Evolutionary conservation across 2,329 filamentous ascomycete genomes (phyloP).

Genomic region (Fusarium circinatum): DNA sequence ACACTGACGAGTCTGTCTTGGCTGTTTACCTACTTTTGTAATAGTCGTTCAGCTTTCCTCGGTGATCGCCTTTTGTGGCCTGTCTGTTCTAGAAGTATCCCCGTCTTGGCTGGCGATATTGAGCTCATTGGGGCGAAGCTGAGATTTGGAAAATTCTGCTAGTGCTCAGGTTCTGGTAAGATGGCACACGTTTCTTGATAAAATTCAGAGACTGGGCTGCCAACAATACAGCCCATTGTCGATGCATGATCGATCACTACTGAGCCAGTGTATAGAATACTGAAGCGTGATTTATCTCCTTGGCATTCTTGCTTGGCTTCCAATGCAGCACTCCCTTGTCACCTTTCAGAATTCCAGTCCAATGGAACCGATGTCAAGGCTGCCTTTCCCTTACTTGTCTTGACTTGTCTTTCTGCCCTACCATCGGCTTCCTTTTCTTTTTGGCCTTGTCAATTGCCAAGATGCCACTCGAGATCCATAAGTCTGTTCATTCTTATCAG

Average conservation of each 20-base stretch:
- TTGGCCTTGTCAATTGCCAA: rapidly evolving
- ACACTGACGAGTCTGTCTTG: neutral
- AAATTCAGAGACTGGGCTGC: neutral
- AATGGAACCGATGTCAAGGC: rapidly evolving
- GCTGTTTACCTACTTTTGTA: neutral
- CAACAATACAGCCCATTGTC: neutral
- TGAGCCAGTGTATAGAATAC: neutral
- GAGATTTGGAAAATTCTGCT: neutral
- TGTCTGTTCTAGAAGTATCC: conserved; percentile 9
- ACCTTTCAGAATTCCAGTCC: neutral
- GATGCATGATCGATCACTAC: neutral
- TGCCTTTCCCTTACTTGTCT: too few relatives aligned
- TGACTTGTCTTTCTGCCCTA: rapidly evolving
- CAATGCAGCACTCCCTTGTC: neutral
- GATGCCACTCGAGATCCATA: neutral
- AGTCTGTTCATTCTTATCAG: neutral
- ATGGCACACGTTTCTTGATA: neutral
- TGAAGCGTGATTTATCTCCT: neutral
- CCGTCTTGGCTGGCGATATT: conserved; percentile 4
- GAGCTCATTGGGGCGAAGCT: neutral
- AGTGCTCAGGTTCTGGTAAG: neutral
- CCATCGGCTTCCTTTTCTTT: neutral
- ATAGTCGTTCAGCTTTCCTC: neutral
- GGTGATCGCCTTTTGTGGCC: neutral
- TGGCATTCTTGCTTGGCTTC: neutral